Base-by-base conservation (phyloP, 345 rosid genomes). In the Gossypium stocksii region DNA sequence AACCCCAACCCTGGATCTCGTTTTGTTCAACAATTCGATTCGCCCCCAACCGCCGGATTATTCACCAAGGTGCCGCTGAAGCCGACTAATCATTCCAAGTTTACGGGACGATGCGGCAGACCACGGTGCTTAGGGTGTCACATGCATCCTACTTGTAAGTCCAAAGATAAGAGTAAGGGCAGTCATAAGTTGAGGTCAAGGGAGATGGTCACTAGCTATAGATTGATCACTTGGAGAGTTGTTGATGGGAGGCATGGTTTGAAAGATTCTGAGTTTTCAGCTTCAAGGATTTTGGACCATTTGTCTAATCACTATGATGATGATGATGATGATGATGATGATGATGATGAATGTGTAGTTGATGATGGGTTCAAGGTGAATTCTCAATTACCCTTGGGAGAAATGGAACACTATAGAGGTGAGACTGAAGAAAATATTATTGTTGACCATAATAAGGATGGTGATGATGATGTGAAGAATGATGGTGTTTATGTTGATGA, bases 41-140 rank as follows among this genome's bases (percentile, higher is more conserved):
- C 89, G 0, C 83, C 88, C 0, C 79, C 86, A 3, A 78, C 90
- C 2, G 78, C 87, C 0, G 87, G 87, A 25, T 34, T 87, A 2
- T 88, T 87, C 71, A 56, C 89, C 25, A 89, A 71, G 74, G 84
- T 82, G 58, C 64, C 83, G 0, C 46, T 70, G 0, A 84, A 81
- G 70, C 97, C 98, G 71, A 86, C 87, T 52, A 77, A 86, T 80
- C 91, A 94, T 85, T 90, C 94, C 75, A 90, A 90, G 78, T 86
- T 87, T 71, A 90, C 91, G 22, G 87, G 93, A 11, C 86, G 82
- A 78, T 89, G 89, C 65, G 70, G 86, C 7, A 73, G 72, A 77
- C 69, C 75, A 12, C 83, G 84, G 73, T 94, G 89, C 78, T 9
- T 51, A 19, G 86, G 58, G 23, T 84, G 92, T 22, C 89, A 82